Conservation (phyloP, 805 yeast species). For the Lipomyces anomalus region DNA sequence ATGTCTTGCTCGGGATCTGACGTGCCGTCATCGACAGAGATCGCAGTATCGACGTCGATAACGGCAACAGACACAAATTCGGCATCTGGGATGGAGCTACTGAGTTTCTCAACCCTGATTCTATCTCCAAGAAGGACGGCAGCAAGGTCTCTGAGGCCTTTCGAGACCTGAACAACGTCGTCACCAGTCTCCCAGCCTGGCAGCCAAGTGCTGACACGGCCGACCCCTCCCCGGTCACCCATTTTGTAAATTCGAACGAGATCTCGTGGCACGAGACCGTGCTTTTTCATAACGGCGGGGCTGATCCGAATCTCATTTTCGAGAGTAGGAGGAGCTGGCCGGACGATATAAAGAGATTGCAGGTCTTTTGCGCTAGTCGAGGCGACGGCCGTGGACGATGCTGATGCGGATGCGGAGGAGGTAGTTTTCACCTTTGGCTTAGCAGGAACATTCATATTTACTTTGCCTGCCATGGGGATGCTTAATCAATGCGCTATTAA, state of each 20-base stretch:
- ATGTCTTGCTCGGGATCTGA: slow-evolving; percentile 15
- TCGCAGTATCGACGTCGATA: too few species aligned
- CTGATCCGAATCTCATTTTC: slow-evolving; percentile 7
- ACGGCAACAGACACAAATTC: slow-evolving; percentile 35
- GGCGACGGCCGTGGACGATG: too few species aligned
- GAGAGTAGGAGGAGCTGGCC: slow-evolving; percentile 14
- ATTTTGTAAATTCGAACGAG: slow-evolving; percentile 13
- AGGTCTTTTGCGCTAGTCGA: slow-evolving; percentile 10
- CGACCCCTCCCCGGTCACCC: slow-evolving; percentile 5
- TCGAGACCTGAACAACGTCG: slow-evolving; percentile 27
- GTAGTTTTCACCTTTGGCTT: too few species aligned
- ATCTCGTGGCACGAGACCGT: slow-evolving; percentile 10
- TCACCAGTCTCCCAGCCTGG: slow-evolving; percentile 28
- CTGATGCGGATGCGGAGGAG: too few species aligned
- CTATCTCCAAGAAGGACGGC: slow-evolving; percentile 49
- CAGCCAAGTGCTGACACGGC: too few species aligned
- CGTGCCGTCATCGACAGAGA: slow-evolving; percentile 25
- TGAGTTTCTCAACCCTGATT: slow-evolving; percentile 42
- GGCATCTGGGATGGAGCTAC: slow-evolving; percentile 47
- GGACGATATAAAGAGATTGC: slow-evolving; percentile 15
- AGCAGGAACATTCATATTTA: too few species aligned
- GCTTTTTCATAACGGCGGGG: slow-evolving; percentile 9
- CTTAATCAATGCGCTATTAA: too few species aligned
- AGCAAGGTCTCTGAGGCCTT: slow-evolving; percentile 37
- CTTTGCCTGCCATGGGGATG: too few species aligned